These are phyloP conservation scores for Phytophthora tentaculata DNA, from an alignment of 352 stramenopile species.

Conservation along the genomic window DNA sequence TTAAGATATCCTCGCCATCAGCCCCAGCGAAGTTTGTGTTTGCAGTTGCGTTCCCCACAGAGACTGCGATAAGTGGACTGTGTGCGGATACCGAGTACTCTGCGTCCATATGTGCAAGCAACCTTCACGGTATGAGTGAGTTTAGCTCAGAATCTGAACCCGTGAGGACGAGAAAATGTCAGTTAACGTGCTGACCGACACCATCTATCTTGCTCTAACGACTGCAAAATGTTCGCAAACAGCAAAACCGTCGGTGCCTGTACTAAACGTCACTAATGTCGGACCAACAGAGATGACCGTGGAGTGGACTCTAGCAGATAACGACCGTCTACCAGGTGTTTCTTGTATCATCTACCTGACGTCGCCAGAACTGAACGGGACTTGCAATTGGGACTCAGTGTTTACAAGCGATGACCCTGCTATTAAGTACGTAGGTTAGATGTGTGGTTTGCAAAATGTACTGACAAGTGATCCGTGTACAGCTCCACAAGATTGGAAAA, in stretches of 20 bases:
- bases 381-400: conserved; percentile 26
- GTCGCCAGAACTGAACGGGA: conserved; percentile 28
- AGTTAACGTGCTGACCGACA: background rate
- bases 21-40: conserved; percentile 26
- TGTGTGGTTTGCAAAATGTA: background rate
- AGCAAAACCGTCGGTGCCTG: conserved; percentile 29
- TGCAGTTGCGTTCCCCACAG: conserved; percentile 36
- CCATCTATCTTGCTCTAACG: background rate
- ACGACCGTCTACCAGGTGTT: conserved; percentile 16
- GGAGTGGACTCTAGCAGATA: conserved; percentile 23
- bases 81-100: conserved; percentile 49
- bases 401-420: conserved; percentile 21
- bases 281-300: conserved; percentile 25
- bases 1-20: conserved; percentile 35
- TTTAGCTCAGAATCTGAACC: conserved; percentile 46
- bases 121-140: conserved; percentile 61
- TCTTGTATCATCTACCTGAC: conserved; percentile 30
- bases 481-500: conserved; percentile 25
- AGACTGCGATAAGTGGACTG: conserved; percentile 40
- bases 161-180: conserved; percentile 43
- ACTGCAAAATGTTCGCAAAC: background rate
- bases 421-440: conserved; percentile 20
- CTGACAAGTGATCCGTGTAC: background rate
- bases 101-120: conserved; percentile 57
- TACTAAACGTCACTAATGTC: conserved; percentile 9